These are phyloP conservation scores for Aspergillus sp. DNA, from an alignment of 2,329 filamentous ascomycete species.

Conservation along the genomic window DNA sequence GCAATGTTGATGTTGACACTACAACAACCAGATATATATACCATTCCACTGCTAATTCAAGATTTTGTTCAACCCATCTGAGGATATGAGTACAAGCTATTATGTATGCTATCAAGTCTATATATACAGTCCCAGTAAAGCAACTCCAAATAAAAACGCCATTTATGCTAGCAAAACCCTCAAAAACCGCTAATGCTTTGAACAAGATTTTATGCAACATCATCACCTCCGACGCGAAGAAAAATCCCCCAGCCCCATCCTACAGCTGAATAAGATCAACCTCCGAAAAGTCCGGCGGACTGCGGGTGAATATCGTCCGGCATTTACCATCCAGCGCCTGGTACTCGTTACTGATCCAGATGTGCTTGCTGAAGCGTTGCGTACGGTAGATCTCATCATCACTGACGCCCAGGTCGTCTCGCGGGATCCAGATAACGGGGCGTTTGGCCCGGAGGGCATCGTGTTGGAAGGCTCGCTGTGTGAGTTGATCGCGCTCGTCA, in stretches of 20 bases:
- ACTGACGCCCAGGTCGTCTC: constrained; percentile 81
- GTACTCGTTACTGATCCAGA: constrained; percentile 93
- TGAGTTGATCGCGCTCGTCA: constrained; percentile 77
- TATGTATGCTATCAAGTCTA: too few relatives aligned
- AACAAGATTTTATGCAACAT: too few relatives aligned
- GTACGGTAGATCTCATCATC: constrained; percentile 85
- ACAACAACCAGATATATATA: too few relatives aligned
- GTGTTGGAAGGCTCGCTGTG: constrained; percentile 85
- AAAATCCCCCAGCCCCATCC: constrained; percentile 1
- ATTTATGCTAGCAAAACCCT: too few relatives aligned
- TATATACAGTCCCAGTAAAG: too few relatives aligned
- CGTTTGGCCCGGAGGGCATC: constrained; percentile 74
- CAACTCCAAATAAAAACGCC: too few relatives aligned
- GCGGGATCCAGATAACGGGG: constrained; percentile 89
- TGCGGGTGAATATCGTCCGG: constrained; percentile 73
- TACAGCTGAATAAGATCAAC: constrained; percentile 76
- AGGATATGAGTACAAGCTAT: too few relatives aligned
- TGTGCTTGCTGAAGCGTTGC: constrained; percentile 63
- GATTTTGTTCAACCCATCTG: too few relatives aligned
- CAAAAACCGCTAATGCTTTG: too few relatives aligned
- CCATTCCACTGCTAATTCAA: too few relatives aligned
- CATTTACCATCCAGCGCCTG: constrained; percentile 78
- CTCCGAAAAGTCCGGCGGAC: constrained; percentile 85
- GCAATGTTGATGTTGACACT: too few relatives aligned
- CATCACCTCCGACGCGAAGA: too few relatives aligned